Base-by-base conservation (phyloP, 2,329 filamentous ascomycete species). In the Dothistroma pini region DNA sequence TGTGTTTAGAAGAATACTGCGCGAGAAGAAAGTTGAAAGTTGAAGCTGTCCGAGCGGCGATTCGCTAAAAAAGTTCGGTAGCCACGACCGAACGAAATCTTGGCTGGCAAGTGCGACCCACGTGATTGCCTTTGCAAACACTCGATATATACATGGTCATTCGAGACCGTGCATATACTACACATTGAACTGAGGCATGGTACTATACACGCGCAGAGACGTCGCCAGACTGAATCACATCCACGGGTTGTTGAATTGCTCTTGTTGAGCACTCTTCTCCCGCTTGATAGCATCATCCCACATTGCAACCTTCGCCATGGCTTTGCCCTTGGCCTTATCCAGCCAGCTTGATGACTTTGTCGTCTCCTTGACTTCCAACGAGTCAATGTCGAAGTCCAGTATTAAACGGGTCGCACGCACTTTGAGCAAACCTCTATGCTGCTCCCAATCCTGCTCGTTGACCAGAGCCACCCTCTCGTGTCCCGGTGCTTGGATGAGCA, bases 321-420 rank as follows among this genome's bases (percentile, higher is more conserved):
- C 51, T 21, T 53, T 53, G n/a, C 31, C 51, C 31, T n/a, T 53
- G 25, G 51, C 51, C 51, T 53, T 53, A 12, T 53, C 51, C 22
- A 53, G 16, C n/a, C 31, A 31, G n/a, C 31, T 53, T 19, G 51
- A 53, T 11, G 31, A 11, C 29, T 31, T 32, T 4, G 47, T n/a
- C n/a, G 51, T 16, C 29, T 31, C 48, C 10, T 31, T 51, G 21
- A 29, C 22, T 51, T 31, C 48, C 48, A 51, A 14, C 7, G 19
- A 16, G 29, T 32, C 51, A 29, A 53, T n/a, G 31, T 53, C 31
- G 21, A 53, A 53, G n/a, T 53, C 51, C 10, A 53, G 16, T 12
- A 29, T 16, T 16, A 53, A 11, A 10, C 51, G 25, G 11, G 51
- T 12, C 12, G 9, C 25, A 8, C 8, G 10, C 19, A 14, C 9